Conservation (phyloP, 345 rosid genomes). For the Sisymbrium altissimum region DNA sequence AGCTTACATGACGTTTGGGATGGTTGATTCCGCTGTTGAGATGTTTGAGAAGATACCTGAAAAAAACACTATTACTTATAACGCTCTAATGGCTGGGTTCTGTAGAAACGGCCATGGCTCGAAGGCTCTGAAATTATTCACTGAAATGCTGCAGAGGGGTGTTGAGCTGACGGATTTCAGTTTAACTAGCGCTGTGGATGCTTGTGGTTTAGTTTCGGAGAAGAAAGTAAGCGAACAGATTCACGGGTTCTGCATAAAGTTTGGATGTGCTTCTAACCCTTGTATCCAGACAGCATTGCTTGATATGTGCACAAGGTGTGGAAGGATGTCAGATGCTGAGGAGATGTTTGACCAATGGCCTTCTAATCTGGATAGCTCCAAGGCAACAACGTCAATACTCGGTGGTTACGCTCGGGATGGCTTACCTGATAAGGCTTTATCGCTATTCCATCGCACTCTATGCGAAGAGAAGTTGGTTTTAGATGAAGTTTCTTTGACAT, state of each 20-base stretch:
- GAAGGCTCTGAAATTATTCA: conserved; percentile 50
- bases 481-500: conserved; percentile 62
- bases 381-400: conserved; percentile 65
- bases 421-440: conserved; percentile 63
- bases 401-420: conserved; percentile 76
- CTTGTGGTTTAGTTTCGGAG: conserved; percentile 55
- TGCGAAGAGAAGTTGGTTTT: conserved; percentile 44
- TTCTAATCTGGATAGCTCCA: conserved; percentile 37
- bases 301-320: conserved; percentile 82
- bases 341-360: conserved; percentile 59
- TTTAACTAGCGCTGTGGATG: conserved; percentile 56
- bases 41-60: conserved; percentile 59
- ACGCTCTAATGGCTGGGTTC: conserved; percentile 66
- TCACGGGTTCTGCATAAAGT: conserved; percentile 68
- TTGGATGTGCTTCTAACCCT: conserved; percentile 54
- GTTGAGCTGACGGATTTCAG: conserved; percentile 59
- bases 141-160: conserved; percentile 51
- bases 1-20: conserved; percentile 67
- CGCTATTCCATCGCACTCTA: conserved; percentile 38
- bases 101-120: conserved; percentile 53
- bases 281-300: conserved; percentile 63
- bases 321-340: conserved; percentile 71
- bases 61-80: conserved; percentile 57
- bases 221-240: conserved; percentile 56
- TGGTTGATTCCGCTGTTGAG: conserved; percentile 57